Base-by-base conservation (phyloP, 305 asterid genomes). In the Fraxinus sp. region DNA sequence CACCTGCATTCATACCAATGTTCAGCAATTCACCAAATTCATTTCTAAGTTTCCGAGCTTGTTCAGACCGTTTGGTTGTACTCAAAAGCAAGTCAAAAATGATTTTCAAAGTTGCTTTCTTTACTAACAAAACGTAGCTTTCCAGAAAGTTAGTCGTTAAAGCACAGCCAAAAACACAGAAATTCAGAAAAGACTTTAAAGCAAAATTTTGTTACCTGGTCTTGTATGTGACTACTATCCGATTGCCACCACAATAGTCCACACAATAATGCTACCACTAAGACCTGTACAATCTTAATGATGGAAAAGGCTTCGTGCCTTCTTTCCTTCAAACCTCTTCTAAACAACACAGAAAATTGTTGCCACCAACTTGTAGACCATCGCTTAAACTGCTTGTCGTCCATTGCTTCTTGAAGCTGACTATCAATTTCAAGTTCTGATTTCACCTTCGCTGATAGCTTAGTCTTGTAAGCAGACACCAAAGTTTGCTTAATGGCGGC, bases 311-410 rank as follows among this genome's bases (percentile, higher is more conserved):
- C 32, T 1, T 90, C 89, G 22, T 89, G 90, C 74, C 52, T 86
- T 77, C 93, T 83, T 81, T 89, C 92, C 81, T 90, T 91, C 70
- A 90, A n/a, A 6, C 93, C 89, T 84, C 95, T 80, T 71, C 80
- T 81, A 6, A 91, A 73, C 77, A 91, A 74, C 20, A 91, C 90
- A 0, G 83, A 83, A 49, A 88, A 89, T 74, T 91, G 91, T 28
- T 85, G 83, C 90, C 91, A 88, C 95, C 95, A 91, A 1, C 87
- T 83, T 30, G 87, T 91, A 0, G 88, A 62, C 95, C 95, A 91
- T 32, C 59, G 74, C 4, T 4, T 77, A 7, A 68, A 74, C 80
- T 89, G 84, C 81, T 80, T 85, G 10, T 80, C 83, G 18, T 83
- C 89, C 16, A 6, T 52, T 13, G 39, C 24, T 7, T 78, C 84